phyloP scores from a whole-genome alignment of 2,329 filamentous ascomycete genomes.

The Coniochaeta hoffmannii region DNA sequence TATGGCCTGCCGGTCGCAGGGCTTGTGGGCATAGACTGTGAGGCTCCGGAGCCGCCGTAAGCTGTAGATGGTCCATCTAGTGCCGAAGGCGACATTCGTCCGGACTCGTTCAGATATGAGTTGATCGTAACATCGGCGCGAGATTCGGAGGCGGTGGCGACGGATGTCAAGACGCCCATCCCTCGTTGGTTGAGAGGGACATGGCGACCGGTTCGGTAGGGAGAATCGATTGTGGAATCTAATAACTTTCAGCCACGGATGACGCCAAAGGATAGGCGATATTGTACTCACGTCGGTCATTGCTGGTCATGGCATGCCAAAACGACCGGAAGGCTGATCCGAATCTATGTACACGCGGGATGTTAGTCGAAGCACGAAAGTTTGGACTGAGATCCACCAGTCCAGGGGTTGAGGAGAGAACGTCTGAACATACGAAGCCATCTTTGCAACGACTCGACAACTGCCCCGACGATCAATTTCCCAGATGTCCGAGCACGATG shows the following conservation, averaged over 20 bases:
- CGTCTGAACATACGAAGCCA: slow-evolving; percentile 3
- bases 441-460: neutral
- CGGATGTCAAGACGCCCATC: slow-evolving; percentile 65
- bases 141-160: slow-evolving; percentile 85
- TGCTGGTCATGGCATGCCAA: slow-evolving; percentile 84
- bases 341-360: slow-evolving; percentile 38
- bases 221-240: slow-evolving; percentile 93
- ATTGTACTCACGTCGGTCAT: slow-evolving; percentile 54
- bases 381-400: neutral
- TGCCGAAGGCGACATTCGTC: slow-evolving; percentile 42
- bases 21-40: slow-evolving; percentile 38
- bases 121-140: slow-evolving; percentile 73
- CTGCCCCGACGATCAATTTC: neutral
- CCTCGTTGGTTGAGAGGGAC: slow-evolving; percentile 66
- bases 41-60: slow-evolving; percentile 49
- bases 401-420: neutral
- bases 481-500: neutral
- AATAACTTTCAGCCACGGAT: slow-evolving; percentile 11
- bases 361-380: neutral
- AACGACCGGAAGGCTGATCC: slow-evolving; percentile 75
- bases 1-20: slow-evolving; percentile 65
- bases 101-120: slow-evolving; percentile 63
- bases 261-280: neutral
- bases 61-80: slow-evolving; percentile 49
- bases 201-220: slow-evolving; percentile 84